phyloP scores from a whole-genome alignment of 2,329 filamentous ascomycete species.

The Cytospora paraplurivora region DNA sequence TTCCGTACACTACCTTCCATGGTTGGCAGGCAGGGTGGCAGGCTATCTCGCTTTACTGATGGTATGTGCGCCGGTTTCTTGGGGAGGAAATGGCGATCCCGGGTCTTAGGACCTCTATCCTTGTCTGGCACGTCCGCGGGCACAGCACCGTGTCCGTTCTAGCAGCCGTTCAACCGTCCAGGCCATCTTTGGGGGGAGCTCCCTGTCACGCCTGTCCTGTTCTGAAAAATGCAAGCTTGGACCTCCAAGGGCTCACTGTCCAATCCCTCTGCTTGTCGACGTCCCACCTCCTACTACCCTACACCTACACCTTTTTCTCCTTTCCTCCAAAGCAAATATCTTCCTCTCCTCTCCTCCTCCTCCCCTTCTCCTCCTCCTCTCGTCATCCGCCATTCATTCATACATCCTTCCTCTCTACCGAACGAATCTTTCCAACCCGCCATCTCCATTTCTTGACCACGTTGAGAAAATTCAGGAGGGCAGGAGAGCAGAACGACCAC shows the following conservation, averaged over 20 bases:
- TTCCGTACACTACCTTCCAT: neutral
- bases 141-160: slow-evolving; percentile 21
- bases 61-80: neutral
- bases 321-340: slow-evolving; percentile 47
- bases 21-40: neutral
- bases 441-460: slow-evolving; percentile 36
- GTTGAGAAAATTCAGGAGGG: slow-evolving; percentile 37
- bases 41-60: neutral
- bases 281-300: slow-evolving; percentile 28
- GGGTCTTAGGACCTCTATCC: slow-evolving; percentile 21
- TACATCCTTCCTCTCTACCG: slow-evolving; percentile 45
- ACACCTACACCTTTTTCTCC: slow-evolving; percentile 53
- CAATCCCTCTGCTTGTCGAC: slow-evolving; percentile 28
- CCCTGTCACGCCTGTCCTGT: slow-evolving; percentile 1
- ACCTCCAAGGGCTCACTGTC: slow-evolving; percentile 8
- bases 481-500: slow-evolving; percentile 37
- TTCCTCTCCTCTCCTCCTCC: slow-evolving; percentile 41
- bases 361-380: slow-evolving; percentile 39
- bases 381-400: slow-evolving; percentile 54
- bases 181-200: neutral
- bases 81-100: slow-evolving; percentile 22
- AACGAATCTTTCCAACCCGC: slow-evolving; percentile 49
- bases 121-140: slow-evolving; percentile 19
- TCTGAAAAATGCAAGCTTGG: slow-evolving; percentile 22
- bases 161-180: slow-evolving; percentile 13